Base-by-base conservation (phyloP, 768 basidiomycete genomes). In the Termitomyces sp. region DNA sequence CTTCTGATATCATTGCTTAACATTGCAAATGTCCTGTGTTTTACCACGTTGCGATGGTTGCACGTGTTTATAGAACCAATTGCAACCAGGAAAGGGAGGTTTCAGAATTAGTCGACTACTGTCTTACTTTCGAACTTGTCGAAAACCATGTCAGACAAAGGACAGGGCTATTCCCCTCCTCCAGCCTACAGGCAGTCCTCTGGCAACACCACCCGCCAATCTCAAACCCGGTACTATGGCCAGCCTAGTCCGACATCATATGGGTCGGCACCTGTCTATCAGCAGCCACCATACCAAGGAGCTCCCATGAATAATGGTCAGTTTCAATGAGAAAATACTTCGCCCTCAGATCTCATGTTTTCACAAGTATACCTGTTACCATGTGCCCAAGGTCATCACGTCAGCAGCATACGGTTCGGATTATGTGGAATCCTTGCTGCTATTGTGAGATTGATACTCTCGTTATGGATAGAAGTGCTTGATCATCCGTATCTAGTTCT, bases 391-490 rank as follows among this genome's bases (percentile, higher is more conserved):
- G 70, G 70, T 7, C 57, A 57, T 24, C 70, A 72, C 45, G 63
- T 64, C 13, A 60, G 51, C 24, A 67, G 63, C 20, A 60, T 66
- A 27, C 66, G 61, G 20, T 72, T 66, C 36, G 70, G 70, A 41
- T 56, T 67, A 5, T 69, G 68, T 58, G 70, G 70, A 12, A 70
- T 72, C n/a, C 63, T 72, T 41, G 59, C 65, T 33, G 69, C 69
- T 41, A 64, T 72, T 41, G 63, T 72, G 56, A 59, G 63, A 54
- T 27, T 36, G 57, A 55, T 49, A 31, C 37, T 6, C 39, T 27
- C 24, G 11, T 36, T 6, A 33, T 30, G 24, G 6, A 42, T 34
- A 50, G n/a, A 22, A 15, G 22, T 39, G 33, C 15, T 39, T 57
- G 39, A 55, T 47, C 16, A 46, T 18, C 16, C 2, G 1, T 46